These are phyloP conservation scores for Neopestalotiopsis rosae DNA, from an alignment of 2,329 filamentous ascomycete species.

Conservation along the genomic window DNA sequence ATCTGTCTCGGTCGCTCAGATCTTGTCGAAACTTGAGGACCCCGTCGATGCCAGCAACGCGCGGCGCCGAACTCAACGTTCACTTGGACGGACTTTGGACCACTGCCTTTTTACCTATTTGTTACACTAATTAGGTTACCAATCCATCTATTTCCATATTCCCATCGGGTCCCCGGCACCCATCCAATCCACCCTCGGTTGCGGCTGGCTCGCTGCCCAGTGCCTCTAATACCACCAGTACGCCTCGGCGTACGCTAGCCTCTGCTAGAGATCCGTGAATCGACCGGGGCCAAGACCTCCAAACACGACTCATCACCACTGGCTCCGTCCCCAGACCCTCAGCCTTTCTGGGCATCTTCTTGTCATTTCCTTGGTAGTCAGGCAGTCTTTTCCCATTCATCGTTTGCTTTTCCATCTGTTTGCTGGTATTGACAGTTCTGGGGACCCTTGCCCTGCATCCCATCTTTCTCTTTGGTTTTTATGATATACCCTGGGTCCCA, in stretches of 20 bases:
- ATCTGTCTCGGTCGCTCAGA: not conserved
- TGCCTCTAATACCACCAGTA: not conserved
- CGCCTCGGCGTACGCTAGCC: not conserved
- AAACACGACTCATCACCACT: not conserved
- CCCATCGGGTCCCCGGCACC: not conserved
- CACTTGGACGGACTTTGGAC: not conserved
- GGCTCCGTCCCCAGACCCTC: not conserved
- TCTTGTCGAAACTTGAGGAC: not conserved
- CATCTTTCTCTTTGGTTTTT: slow-evolving; percentile 4
- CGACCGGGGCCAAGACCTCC: not conserved
- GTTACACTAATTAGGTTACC: not conserved
- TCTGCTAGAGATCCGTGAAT: not conserved
- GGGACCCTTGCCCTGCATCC: slow-evolving; percentile 9
- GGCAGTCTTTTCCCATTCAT: not conserved
- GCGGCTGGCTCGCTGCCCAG: not conserved
- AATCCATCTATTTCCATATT: not conserved
- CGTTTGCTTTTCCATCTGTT: not conserved
- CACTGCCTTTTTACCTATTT: not conserved
- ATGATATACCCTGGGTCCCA: not conserved
- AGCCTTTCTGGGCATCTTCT: slow-evolving; percentile 16
- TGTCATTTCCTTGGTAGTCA: slow-evolving; percentile 6
- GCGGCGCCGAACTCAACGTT: not conserved
- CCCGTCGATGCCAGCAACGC: not conserved
- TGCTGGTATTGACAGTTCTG: slow-evolving; percentile 2
- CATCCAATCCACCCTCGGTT: not conserved